phyloP scores from a whole-genome alignment of 805 yeast genomes.

The Hyphopichia homilentoma region DNA sequence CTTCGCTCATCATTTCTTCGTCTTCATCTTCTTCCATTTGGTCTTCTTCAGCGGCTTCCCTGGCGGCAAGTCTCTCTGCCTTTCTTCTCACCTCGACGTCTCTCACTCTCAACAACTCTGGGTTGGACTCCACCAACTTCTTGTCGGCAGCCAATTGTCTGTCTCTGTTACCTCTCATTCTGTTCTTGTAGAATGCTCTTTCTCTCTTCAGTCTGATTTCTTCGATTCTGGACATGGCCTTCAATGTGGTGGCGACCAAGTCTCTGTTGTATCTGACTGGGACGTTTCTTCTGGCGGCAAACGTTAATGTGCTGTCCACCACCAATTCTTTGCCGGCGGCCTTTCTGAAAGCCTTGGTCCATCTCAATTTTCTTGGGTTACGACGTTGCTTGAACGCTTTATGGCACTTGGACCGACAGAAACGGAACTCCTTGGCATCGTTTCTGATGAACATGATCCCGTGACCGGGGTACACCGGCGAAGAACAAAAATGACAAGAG shows the following conservation, averaged over 20 bases:
- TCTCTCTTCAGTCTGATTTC: constrained; percentile 96
- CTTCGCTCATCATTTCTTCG: constrained; percentile 42
- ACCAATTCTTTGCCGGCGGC: constrained; percentile 99
- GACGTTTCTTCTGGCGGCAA: constrained; percentile 95
- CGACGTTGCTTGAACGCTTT: constrained; percentile 96
- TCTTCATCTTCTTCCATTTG: constrained; percentile 40
- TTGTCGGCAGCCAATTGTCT: constrained; percentile 79
- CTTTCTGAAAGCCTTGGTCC: constrained; percentile 99
- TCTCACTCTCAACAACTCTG: constrained; percentile 86
- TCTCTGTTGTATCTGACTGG: constrained; percentile 98
- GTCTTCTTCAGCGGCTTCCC: constrained; percentile 44
- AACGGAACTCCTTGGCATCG: constrained; percentile 95
- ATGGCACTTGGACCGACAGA: constrained; percentile 97
- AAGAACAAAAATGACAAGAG: constrained; percentile 95
- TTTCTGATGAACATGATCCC: constrained; percentile 98
- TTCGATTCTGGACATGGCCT: constrained; percentile 94
- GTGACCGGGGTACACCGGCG: constrained; percentile 80
- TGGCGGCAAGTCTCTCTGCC: constrained; percentile 67
- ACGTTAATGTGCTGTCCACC: constrained; percentile 92
- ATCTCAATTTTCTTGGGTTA: constrained; percentile 94
- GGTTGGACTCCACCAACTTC: constrained; percentile 83
- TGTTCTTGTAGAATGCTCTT: constrained; percentile 97
- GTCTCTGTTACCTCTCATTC: constrained; percentile 97
- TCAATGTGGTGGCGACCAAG: constrained; percentile 86
- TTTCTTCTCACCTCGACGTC: constrained; percentile 83